phyloP scores from a whole-genome alignment of 169 alveolate genomes.

The Blepharisma undulans region DNA sequence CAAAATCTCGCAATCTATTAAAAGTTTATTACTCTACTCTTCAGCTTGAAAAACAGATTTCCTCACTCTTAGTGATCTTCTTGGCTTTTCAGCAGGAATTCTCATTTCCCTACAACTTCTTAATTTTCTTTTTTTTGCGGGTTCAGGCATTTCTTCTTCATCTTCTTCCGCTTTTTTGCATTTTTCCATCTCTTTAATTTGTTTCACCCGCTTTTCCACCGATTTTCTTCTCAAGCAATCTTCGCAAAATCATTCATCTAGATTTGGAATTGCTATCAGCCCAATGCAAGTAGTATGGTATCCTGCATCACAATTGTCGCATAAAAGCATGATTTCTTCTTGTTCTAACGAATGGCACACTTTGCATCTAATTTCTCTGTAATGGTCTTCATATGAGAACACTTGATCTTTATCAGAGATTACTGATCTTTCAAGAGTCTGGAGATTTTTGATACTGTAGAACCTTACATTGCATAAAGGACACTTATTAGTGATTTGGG shows the following conservation, averaged over 20 bases:
- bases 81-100: background rate
- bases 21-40: background rate
- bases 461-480: slow-evolving; percentile 26
- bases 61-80: background rate
- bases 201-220: background rate
- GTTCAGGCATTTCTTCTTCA: background rate
- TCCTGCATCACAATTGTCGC: slow-evolving; percentile 73
- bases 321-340: slow-evolving; percentile 55
- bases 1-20: background rate
- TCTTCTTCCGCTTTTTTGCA: background rate
- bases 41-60: background rate
- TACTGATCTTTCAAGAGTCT: background rate
- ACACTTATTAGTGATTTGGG: background rate
- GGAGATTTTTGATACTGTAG: background rate
- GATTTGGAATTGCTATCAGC: background rate
- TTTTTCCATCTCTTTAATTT: background rate
- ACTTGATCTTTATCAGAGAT: background rate
- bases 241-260: slow-evolving; percentile 1
- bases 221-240: background rate
- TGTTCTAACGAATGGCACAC: slow-evolving; percentile 40
- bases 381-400: background rate
- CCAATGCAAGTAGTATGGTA: slow-evolving; percentile 63
- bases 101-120: background rate
- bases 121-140: background rate
- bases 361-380: slow-evolving; percentile 11